Conservation (phyloP, 2,329 filamentous ascomycete genomes). For the Epichloe bromicola region DNA sequence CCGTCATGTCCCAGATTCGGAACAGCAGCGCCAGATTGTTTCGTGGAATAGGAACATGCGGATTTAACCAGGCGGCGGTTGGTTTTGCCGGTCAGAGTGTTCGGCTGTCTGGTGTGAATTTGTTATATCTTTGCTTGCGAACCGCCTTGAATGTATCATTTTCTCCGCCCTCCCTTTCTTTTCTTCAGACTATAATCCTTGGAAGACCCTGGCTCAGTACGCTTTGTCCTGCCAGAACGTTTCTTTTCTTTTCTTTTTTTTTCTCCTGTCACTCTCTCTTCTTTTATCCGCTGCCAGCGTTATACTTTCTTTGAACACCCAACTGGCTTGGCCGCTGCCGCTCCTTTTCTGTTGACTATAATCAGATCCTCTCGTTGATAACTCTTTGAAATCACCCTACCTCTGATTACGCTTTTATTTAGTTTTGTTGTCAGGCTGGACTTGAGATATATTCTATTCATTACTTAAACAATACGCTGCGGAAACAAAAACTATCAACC, state of each 20-base stretch:
- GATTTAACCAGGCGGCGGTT: not conserved
- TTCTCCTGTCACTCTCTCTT: slow-evolving; percentile 8
- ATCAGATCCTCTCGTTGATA: not conserved
- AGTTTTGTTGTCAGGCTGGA: not conserved
- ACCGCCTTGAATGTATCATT: not conserved
- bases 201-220: slow-evolving; percentile 3
- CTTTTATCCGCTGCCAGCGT: slow-evolving; percentile 18
- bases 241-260: slow-evolving; percentile 5
- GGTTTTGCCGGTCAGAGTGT: not conserved
- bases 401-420: not conserved
- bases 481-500: slow-evolving; percentile 5
- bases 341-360: slow-evolving; percentile 28
- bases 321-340: slow-evolving; percentile 47
- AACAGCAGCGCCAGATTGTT: slow-evolving; percentile 10
- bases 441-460: not conserved
- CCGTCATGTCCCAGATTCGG: slow-evolving; percentile 8
- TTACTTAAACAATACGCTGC: not conserved
- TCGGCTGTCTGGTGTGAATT: not conserved
- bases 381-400: not conserved
- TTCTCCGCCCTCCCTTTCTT: slow-evolving; percentile 2
- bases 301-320: slow-evolving; percentile 26
- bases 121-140: slow-evolving; percentile 8
- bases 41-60: slow-evolving; percentile 8
- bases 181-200: slow-evolving; percentile 5
- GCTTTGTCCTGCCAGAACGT: slow-evolving; percentile 17